Evolutionary conservation across 257 asterid species (phyloP).

Genomic region (Ajuga chamaepitys): DNA sequence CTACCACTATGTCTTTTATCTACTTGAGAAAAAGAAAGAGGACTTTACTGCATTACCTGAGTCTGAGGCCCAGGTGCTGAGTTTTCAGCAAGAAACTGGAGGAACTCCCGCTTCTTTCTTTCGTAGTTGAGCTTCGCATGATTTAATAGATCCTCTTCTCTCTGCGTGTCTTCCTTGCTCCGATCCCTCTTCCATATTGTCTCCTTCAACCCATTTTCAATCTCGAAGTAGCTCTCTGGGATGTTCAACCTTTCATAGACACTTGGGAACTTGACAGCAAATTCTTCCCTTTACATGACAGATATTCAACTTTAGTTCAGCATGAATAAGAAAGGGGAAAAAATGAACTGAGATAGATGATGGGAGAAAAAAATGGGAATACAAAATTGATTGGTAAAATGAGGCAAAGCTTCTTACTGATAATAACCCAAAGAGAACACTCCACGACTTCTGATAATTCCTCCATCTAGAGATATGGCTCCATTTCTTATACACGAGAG

Average conservation of each 20-base stretch:
- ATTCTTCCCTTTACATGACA: slow-evolving; percentile 33
- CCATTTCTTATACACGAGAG: slow-evolving; percentile 40
- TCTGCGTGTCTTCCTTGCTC: slow-evolving; percentile 45
- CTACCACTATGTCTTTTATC: no score
- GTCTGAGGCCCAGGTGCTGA: slow-evolving; percentile 29
- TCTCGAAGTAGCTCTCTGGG: slow-evolving; percentile 33
- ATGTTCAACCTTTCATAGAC: slow-evolving; percentile 25
- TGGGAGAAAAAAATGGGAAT: not conserved
- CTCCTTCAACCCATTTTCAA: slow-evolving; percentile 41
- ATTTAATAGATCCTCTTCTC: slow-evolving; percentile 47
- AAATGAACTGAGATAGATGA: not conserved
- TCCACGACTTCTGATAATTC: slow-evolving; percentile 50
- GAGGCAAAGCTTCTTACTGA: slow-evolving; percentile 33
- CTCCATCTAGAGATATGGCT: slow-evolving; percentile 95
- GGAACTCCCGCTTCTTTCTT: slow-evolving; percentile 41
- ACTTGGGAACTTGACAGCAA: slow-evolving; percentile 58
- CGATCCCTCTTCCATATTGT: slow-evolving; percentile 56
- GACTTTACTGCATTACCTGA: slow-evolving; percentile 37
- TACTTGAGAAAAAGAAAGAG: not conserved
- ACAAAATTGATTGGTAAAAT: not conserved
- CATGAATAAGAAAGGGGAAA: not conserved
- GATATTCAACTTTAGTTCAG: not conserved
- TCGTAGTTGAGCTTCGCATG: slow-evolving; percentile 40
- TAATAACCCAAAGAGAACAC: slow-evolving; percentile 35
- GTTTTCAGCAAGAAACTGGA: slow-evolving; percentile 37